These are phyloP conservation scores for Ogataea methanolica DNA, from an alignment of 805 yeast genomes.

Conservation along the genomic window DNA sequence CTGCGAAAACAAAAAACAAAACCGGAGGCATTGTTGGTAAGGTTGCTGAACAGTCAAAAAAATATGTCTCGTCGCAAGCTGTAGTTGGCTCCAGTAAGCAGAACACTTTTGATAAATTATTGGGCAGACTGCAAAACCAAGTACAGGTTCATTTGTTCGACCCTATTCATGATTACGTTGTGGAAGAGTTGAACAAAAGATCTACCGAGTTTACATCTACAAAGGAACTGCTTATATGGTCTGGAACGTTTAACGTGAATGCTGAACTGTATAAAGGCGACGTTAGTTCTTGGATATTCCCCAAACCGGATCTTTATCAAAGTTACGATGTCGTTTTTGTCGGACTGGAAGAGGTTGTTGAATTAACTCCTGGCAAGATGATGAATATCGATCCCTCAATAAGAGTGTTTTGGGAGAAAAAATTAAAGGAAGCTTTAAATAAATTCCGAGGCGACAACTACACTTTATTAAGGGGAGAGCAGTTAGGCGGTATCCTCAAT, in stretches of 20 bases:
- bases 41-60: conserved; percentile 32
- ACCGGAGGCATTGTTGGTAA: conserved; percentile 44
- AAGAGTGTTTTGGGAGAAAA: conserved; percentile 60
- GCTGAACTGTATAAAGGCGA: conserved; percentile 42
- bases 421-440: conserved; percentile 45
- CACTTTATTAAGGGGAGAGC: conserved; percentile 62
- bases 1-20: conserved; percentile 36
- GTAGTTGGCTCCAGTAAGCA: conserved; percentile 21
- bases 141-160: conserved; percentile 40
- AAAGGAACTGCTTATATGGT: conserved; percentile 38
- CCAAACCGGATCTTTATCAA: conserved; percentile 30
- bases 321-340: conserved; percentile 69
- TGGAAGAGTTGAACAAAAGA: conserved; percentile 36
- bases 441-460: conserved; percentile 31
- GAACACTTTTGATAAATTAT: conserved; percentile 35
- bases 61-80: conserved; percentile 25
- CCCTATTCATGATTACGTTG: conserved; percentile 51
- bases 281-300: conserved; percentile 42
- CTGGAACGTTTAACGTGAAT: conserved; percentile 53
- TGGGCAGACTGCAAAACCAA: conserved; percentile 47
- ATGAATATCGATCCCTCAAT: conserved; percentile 67
- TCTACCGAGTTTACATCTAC: conserved; percentile 36
- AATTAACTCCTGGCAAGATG: conserved; percentile 78
- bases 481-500: conserved; percentile 79
- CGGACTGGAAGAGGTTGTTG: conserved; percentile 89